Conservation (phyloP, 2,329 filamentous ascomycete species). For the Metarhizium humberi region DNA sequence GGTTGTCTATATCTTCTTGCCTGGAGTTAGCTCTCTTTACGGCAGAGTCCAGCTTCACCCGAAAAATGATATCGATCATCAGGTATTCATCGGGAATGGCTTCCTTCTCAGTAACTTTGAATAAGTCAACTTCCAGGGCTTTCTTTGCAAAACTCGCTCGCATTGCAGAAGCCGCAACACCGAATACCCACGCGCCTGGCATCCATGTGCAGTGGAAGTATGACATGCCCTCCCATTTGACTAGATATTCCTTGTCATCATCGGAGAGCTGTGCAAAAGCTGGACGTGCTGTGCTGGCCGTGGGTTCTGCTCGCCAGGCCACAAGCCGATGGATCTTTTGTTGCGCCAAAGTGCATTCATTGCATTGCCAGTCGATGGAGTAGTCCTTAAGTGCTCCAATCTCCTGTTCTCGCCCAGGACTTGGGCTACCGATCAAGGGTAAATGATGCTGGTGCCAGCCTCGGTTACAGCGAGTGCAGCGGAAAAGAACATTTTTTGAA, state of each 20-base stretch:
- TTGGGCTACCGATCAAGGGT: constrained; percentile 34
- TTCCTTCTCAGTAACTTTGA: constrained; percentile 61
- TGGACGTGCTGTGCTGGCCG: constrained; percentile 29
- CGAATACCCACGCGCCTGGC: constrained; percentile 82
- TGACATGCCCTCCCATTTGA: constrained; percentile 78
- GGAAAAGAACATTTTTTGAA: constrained; percentile 66
- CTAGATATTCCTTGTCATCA: constrained; percentile 80
- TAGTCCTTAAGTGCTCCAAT: constrained; percentile 62
- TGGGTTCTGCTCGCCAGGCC: constrained; percentile 61
- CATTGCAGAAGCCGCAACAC: constrained; percentile 53
- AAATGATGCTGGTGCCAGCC: constrained; percentile 82
- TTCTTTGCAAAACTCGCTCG: constrained; percentile 69
- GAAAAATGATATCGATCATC: constrained; percentile 79
- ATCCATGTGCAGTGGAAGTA: constrained; percentile 82
- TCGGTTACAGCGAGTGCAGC: constrained; percentile 68
- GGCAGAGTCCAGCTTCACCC: constrained; percentile 49
- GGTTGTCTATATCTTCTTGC: constrained; percentile 60
- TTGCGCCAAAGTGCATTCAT: constrained; percentile 57
- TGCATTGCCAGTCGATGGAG: constrained; percentile 66
- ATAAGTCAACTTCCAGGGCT: constrained; percentile 45
- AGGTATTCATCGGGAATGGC: constrained; percentile 84
- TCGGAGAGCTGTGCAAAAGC: constrained; percentile 36
- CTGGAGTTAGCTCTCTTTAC: constrained; percentile 47
- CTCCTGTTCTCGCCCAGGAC: constrained; percentile 22
- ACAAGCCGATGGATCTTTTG: constrained; percentile 69